Conservation (phyloP, 129 eudicot species). For the Tagetes patula region DNA sequence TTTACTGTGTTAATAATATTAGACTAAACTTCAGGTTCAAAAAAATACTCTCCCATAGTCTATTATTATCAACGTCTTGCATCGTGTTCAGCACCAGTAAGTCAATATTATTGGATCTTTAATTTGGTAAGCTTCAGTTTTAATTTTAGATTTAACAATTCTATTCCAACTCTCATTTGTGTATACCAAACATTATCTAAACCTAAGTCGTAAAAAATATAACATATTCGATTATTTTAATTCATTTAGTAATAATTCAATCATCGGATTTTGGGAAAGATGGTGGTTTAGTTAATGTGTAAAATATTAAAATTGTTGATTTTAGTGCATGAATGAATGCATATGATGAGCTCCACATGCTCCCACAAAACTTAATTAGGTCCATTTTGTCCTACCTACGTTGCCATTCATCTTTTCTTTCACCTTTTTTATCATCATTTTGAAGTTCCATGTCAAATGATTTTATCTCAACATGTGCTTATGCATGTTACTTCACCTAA, state of each 20-base stretch:
- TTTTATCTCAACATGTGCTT: conserved; percentile 16
- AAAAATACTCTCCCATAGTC: no score
- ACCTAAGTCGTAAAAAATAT: neutral
- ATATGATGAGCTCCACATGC: conserved; percentile 30
- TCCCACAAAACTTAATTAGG: conserved; percentile 25
- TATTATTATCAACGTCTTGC: no score
- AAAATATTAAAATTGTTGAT: conserved; percentile 5
- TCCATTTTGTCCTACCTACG: conserved; percentile 13
- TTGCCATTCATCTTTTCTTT: conserved; percentile 13
- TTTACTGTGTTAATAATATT: no score
- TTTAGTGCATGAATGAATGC: conserved; percentile 14
- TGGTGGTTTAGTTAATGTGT: neutral
- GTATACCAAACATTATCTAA: no score
- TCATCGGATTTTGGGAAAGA: conserved; percentile 24
- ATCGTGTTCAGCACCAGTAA: no score
- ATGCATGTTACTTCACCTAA: conserved; percentile 33
- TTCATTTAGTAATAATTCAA: conserved; percentile 18
- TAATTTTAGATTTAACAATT: no score
- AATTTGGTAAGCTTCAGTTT: no score
- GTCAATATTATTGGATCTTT: no score
- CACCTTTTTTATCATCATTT: neutral
- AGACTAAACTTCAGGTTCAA: no score
- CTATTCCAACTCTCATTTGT: no score
- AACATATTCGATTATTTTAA: neutral
- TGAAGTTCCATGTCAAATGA: neutral